phyloP scores from a whole-genome alignment of 306 rosid species.

The Lathyrus sativus region DNA sequence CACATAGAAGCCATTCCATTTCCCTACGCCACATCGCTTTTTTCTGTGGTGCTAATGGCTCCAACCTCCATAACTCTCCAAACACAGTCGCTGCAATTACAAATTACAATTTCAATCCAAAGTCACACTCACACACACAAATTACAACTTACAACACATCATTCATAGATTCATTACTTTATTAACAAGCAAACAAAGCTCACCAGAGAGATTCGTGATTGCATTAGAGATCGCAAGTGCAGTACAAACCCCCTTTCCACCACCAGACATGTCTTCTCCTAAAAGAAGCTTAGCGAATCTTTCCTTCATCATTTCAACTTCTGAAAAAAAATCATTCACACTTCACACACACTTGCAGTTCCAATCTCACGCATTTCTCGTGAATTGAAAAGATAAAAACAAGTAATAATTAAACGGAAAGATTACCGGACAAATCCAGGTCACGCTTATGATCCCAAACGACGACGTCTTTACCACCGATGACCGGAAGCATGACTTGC shows the following conservation, averaged over 20 bases:
- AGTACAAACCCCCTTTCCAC: slow-evolving; percentile 98
- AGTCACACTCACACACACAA: not conserved
- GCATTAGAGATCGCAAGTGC: slow-evolving; percentile 96
- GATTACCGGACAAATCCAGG: slow-evolving; percentile 67
- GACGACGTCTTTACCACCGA: slow-evolving; percentile 73
- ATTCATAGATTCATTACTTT: not conserved
- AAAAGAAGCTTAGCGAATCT: slow-evolving; percentile 85
- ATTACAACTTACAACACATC: not conserved
- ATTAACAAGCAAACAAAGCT: slow-evolving; percentile 19
- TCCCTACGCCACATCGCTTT: slow-evolving; percentile 90
- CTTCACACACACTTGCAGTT: not conserved
- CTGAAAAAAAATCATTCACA: slow-evolving; percentile 37
- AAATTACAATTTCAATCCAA: slow-evolving; percentile 31
- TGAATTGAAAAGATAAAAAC: not conserved
- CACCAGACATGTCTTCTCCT: slow-evolving; percentile 98
- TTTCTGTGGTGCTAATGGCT: slow-evolving; percentile 76
- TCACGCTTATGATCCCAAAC: slow-evolving; percentile 70
- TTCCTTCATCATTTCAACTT: slow-evolving; percentile 95
- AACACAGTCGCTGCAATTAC: slow-evolving; percentile 76
- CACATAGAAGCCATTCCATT: slow-evolving; percentile 88
- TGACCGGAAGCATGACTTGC: slow-evolving; percentile 67
- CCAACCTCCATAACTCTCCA: slow-evolving; percentile 92
- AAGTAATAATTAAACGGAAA: not conserved
- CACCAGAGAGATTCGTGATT: slow-evolving; percentile 93
- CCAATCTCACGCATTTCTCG: not conserved